Evolutionary conservation across 2,329 filamentous ascomycete species (phyloP).

Genomic region (Esteya vermicola): DNA sequence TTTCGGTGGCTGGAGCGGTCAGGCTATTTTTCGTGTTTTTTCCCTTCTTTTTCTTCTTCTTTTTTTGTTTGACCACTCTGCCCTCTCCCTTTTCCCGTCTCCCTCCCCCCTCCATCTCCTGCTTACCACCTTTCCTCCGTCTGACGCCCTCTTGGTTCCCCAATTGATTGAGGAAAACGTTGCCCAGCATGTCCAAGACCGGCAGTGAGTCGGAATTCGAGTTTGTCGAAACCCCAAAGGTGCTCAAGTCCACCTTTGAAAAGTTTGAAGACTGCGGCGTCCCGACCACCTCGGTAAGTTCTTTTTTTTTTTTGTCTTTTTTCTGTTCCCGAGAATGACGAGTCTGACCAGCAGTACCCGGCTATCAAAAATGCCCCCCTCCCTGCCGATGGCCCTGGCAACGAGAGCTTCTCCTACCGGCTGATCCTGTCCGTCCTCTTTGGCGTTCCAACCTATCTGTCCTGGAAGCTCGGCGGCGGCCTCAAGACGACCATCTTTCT

Average conservation of each 20-base stretch:
- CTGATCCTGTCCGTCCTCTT: constrained; percentile 57
- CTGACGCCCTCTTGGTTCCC: background rate
- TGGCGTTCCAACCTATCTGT: constrained; percentile 62
- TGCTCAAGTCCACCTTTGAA: constrained; percentile 31
- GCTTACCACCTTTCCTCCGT: background rate
- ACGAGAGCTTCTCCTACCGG: constrained; percentile 76
- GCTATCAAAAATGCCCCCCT: constrained; percentile 90
- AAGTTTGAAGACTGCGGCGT: constrained; percentile 41
- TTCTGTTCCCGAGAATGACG: no score
- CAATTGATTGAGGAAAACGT: background rate
- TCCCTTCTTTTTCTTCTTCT: no score
- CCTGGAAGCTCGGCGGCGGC: constrained; percentile 73
- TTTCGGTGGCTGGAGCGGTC: background rate
- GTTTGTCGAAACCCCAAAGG: constrained; percentile 45
- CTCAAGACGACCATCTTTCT: constrained; percentile 83
- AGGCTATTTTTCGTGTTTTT: background rate
- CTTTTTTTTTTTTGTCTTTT: background rate
- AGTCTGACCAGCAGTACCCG: constrained; percentile 52
- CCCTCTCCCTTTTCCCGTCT: background rate
- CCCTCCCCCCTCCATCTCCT: background rate
- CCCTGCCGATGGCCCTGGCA: constrained; percentile 74
- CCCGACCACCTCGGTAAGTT: constrained; percentile 35
- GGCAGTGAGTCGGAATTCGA: constrained; percentile 45
- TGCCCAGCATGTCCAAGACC: constrained; percentile 32
- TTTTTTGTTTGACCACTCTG: background rate